These are phyloP conservation scores for Rhodosporidiobolus odoratus DNA, from an alignment of 768 basidiomycete genomes.

Conservation along the genomic window DNA sequence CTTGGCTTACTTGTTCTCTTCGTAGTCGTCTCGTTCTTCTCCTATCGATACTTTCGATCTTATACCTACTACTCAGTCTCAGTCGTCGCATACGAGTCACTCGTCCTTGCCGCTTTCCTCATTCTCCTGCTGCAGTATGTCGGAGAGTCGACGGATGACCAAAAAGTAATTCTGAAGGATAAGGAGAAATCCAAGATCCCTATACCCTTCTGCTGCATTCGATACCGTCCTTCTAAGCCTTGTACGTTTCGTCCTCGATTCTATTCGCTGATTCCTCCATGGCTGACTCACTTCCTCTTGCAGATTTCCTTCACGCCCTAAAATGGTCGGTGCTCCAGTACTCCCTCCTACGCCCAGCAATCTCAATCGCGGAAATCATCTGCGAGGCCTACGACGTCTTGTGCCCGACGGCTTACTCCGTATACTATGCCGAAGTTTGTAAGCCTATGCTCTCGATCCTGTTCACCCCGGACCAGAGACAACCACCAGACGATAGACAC, in stretches of 20 bases:
- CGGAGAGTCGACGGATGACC: conserved; percentile 61
- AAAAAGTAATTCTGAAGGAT: conserved; percentile 63
- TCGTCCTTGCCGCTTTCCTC: conserved; percentile 68
- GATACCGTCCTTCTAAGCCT: conserved; percentile 18
- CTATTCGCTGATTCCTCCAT: not conserved
- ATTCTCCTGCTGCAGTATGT: conserved; percentile 80
- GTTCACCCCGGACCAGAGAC: too few relatives aligned
- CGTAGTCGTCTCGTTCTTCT: conserved; percentile 75
- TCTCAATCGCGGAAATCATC: conserved; percentile 59
- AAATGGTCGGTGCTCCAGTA: conserved; percentile 84
- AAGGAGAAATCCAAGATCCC: conserved; percentile 75
- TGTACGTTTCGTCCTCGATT: conserved; percentile 51
- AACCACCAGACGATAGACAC: not conserved
- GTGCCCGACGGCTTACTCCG: conserved; percentile 50
- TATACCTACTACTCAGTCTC: conserved; percentile 53
- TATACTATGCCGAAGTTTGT: conserved; percentile 41
- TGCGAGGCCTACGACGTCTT: conserved; percentile 65
- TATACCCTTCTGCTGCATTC: conserved; percentile 55
- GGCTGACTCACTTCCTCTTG: conserved; percentile 35
- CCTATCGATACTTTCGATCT: conserved; percentile 73
- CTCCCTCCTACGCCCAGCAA: conserved; percentile 32
- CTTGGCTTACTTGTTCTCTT: conserved; percentile 50
- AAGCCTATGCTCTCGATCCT: too few relatives aligned
- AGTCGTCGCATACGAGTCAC: conserved; percentile 33
- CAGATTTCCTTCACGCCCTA: conserved; percentile 79